phyloP scores from a whole-genome alignment of 2,329 filamentous ascomycete genomes.

The Monosporascus sp. region DNA sequence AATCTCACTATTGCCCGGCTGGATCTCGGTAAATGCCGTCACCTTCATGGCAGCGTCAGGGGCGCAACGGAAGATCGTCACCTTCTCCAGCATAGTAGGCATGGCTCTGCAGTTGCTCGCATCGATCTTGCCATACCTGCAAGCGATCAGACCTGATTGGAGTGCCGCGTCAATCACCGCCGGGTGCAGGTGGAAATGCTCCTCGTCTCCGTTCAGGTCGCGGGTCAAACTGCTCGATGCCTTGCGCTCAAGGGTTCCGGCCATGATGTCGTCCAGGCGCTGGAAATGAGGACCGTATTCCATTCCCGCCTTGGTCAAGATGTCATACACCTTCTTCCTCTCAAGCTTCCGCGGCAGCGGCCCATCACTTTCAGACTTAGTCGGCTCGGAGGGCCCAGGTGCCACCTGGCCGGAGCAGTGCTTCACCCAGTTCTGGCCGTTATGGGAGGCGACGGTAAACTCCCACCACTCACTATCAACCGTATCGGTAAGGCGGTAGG shows the following conservation, averaged over 20 bases:
- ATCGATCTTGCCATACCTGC: constrained; percentile 5
- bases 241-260: background rate
- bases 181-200: constrained; percentile 9
- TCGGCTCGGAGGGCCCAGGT: constrained; percentile 1
- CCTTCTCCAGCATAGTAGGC: constrained; percentile 7
- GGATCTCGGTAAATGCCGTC: background rate
- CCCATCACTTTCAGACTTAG: background rate
- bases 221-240: constrained; percentile 5
- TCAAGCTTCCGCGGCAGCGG: constrained; percentile 8
- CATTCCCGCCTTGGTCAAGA: constrained; percentile 15
- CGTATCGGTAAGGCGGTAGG: constrained; percentile 13
- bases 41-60: constrained; percentile 5
- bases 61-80: constrained; percentile 6
- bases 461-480: constrained; percentile 21
- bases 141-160: background rate
- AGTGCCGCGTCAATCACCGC: constrained; percentile 5
- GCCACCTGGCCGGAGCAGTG: constrained; percentile 21
- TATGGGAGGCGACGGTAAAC: constrained; percentile 22
- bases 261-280: constrained; percentile 8
- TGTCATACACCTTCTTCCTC: constrained; percentile 10
- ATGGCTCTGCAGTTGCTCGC: background rate
- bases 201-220: constrained; percentile 4
- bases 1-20: too few species aligned
- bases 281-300: constrained; percentile 21
- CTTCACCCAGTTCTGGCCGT: constrained; percentile 21